Evolutionary conservation across 768 basidiomycete genomes (phyloP).

Genomic region (Daedalea quercina): DNA sequence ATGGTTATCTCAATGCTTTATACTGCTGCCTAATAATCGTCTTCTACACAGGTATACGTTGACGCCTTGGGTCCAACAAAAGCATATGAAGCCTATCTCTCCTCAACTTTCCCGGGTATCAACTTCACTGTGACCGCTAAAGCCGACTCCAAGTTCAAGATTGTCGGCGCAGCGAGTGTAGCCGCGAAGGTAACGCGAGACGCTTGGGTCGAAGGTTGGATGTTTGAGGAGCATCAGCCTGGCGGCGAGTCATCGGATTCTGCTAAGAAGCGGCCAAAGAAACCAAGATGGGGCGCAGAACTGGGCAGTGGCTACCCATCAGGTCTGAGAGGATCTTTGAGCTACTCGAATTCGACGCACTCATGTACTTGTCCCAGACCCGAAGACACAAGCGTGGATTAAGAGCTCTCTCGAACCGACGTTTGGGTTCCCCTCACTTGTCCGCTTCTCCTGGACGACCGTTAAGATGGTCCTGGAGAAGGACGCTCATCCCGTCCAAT

Average conservation of each 20-base stretch:
- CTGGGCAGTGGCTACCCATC: conserved; percentile 90
- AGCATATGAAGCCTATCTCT: conserved; percentile 81
- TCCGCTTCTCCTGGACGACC: conserved; percentile 94
- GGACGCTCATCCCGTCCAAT: conserved; percentile 70
- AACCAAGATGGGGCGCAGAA: conserved; percentile 24
- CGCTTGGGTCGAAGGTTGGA: conserved; percentile 82
- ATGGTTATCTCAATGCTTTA: conserved; percentile 7
- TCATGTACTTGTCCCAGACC: conserved; percentile 45
- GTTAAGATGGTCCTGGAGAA: conserved; percentile 82
- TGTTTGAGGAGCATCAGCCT: conserved; percentile 50
- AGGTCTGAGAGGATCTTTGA: conserved; percentile 37
- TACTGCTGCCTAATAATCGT: not conserved
- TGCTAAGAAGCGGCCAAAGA: conserved; percentile 2
- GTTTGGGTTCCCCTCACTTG: conserved; percentile 89
- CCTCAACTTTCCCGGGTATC: conserved; percentile 75
- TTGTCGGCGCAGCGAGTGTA: conserved; percentile 96
- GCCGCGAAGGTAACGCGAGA: conserved; percentile 97
- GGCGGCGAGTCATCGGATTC: not conserved
- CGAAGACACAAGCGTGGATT: conserved; percentile 88
- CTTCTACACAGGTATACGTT: conserved; percentile 80
- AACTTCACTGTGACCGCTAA: conserved; percentile 86
- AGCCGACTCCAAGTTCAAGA: conserved; percentile 94
- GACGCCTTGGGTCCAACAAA: conserved; percentile 89
- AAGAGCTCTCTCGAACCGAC: conserved; percentile 69
- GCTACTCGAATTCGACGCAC: not conserved